phyloP scores from a whole-genome alignment of 148 eudicot species.

The Spergularia marina region DNA sequence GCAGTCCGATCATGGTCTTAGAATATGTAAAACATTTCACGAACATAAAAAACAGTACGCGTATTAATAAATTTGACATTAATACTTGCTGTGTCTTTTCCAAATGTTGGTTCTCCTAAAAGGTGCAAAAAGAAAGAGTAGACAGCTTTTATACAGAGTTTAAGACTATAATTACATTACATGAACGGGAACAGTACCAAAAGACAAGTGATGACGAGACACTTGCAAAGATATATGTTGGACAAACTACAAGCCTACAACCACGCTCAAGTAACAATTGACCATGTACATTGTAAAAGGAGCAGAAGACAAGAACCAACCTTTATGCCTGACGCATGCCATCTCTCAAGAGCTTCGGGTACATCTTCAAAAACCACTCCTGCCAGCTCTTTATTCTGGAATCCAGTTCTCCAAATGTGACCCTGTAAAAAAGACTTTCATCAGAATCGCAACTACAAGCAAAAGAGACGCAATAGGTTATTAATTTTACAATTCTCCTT shows the following conservation, averaged over 20 bases:
- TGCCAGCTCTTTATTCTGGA: constrained; percentile 60
- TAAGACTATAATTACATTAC: too few species aligned
- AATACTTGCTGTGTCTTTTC: too few species aligned
- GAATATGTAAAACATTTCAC: background rate
- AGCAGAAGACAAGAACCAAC: constrained; percentile 31
- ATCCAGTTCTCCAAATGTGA: constrained; percentile 94
- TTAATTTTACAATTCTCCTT: constrained; percentile 11
- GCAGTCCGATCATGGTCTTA: background rate
- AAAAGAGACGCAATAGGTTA: background rate
- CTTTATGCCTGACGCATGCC: constrained; percentile 81
- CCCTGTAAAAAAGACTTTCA: constrained; percentile 50
- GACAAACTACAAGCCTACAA: too few species aligned
- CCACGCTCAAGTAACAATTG: background rate
- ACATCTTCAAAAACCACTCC: constrained; percentile 86
- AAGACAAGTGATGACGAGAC: too few species aligned
- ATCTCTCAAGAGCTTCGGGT: constrained; percentile 78
- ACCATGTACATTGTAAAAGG: background rate
- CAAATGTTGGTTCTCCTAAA: too few species aligned
- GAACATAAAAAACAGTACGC: too few species aligned
- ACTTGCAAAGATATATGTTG: too few species aligned
- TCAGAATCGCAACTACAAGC: constrained; percentile 5
- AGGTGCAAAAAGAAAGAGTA: too few species aligned
- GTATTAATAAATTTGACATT: too few species aligned
- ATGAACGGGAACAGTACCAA: too few species aligned
- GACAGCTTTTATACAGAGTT: too few species aligned